These are phyloP conservation scores for Flaveria ramosissima DNA, from an alignment of 129 eudicot species.

Conservation along the genomic window DNA sequence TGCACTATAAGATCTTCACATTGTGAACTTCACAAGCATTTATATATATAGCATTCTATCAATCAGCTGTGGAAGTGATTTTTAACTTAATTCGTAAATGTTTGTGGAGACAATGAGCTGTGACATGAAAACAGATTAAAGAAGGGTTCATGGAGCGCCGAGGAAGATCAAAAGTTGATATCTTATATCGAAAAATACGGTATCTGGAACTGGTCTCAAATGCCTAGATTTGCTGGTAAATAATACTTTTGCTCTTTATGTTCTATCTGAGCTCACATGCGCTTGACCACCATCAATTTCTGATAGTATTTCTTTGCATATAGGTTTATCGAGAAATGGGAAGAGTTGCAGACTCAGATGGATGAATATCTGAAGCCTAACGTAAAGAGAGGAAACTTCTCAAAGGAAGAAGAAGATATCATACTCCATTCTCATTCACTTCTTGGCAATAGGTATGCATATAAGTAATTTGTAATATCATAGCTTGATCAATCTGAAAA, in stretches of 20 bases:
- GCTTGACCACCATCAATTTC: not conserved
- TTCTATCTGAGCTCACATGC: not conserved
- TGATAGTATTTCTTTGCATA: constrained; percentile 1
- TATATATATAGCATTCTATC: not conserved
- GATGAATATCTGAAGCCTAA: constrained; percentile 45
- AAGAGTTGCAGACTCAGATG: constrained; percentile 54
- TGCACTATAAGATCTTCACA: not conserved
- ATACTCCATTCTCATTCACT: constrained; percentile 28
- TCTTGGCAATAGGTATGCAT: constrained; percentile 27
- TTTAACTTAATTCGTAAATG: not conserved
- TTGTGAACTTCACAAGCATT: not conserved
- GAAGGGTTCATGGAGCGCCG: constrained; percentile 38
- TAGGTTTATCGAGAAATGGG: constrained; percentile 43
- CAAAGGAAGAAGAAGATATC: constrained; percentile 38
- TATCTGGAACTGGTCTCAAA: constrained; percentile 44
- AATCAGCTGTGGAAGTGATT: not conserved
- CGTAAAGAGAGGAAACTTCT: constrained; percentile 38
- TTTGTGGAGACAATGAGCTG: not conserved
- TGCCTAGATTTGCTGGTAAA: constrained; percentile 43
- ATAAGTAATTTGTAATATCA: not conserved
- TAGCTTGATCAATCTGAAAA: not conserved
- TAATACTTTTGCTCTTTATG: not conserved
- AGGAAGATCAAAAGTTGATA: constrained; percentile 43
- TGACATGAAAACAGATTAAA: constrained; percentile 23
- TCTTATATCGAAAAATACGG: constrained; percentile 35